Base-by-base conservation (phyloP, 768 basidiomycete genomes). In the Suillus paluster region DNA sequence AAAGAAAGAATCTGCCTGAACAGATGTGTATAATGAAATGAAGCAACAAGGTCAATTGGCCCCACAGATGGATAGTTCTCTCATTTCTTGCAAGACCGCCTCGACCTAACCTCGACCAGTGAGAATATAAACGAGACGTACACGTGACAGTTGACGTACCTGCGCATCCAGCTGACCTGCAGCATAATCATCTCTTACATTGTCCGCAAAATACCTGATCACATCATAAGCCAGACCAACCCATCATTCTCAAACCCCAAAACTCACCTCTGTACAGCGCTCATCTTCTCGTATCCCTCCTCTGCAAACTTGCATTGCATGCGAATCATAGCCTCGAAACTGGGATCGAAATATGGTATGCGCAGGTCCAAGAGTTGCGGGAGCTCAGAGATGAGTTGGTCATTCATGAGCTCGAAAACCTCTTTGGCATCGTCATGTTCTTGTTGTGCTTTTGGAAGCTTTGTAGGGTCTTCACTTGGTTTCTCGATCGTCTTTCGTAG, bases 251-350 rank as follows among this genome's bases (percentile, higher is more conserved):
- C 17, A 42, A 52, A 41, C 4, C 2, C 11, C 15, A 3, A 33
- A 5, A 68, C 78, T 21, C 64, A 94, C 89, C 94, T 81, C 75
- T 99, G 97, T 10, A 98, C 96, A 49, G 94, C 89, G 55, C 95
- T 91, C 56, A 98, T 85, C 77, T 95, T 97, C 79, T 98, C 95
- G 73, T 99, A 99, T 0, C 97, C 96, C 68, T 99, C 97, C 75
- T 98, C 94, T 0, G 97, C 96, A 72, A 99, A 99, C 71, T 96
- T 95, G 71, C 92, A 87, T 71, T 99, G 97, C 87, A 97, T 93
- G 34, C 97, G 86, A 66, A 95, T 95, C 97, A 99, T 99, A 50
- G 97, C 94, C 78, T 99, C 97, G 73, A 99, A 99, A 67, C 92
- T 95, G 5, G 97, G 97, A 75, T 99, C 97, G 65, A 99, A 96